Evolutionary conservation across 441 rosid genomes (phyloP), one percentile per base, ranked within the genome.

Genomic region (Breynia disticha): DNA sequence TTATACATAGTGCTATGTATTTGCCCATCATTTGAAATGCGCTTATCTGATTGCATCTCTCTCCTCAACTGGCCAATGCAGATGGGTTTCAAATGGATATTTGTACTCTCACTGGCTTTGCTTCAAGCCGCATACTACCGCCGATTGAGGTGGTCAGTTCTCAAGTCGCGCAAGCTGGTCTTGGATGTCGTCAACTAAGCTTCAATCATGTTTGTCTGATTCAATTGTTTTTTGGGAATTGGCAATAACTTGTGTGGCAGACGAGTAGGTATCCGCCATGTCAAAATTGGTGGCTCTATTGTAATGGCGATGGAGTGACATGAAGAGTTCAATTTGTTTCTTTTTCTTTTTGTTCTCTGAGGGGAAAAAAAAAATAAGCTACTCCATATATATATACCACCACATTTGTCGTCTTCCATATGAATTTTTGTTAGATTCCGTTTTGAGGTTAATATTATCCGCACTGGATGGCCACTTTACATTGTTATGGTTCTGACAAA

Each of bases 51-150:
- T 59, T 42, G 32, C 15, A 19, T 28, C 28, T 57, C 7, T 11
- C n/a, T n/a, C n/a, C n/a, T n/a, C n/a, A n/a, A n/a, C n/a, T n/a
- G 21, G 9, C 55, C 28, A 16, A 12, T 16, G 44, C 82, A 95
- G 99, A 95, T 95, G 99, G 99, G 99, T 50, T 95, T 90, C 68
- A 95, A 95, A 70, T 90, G 99, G 99, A 95, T 95, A 66, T 90
- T 90, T 50, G 81, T 95, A 70, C 82, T 95, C 8, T 87, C 98
- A 17, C 61, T 95, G 63, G 99, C 98, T n/a, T 61, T 95, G 48
- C 95, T 95, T 71, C 99, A 90, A 74, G 97, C 97, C 52, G 98
- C 69, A 11, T 95, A 87, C 49, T 84, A 86, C 68, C 74, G 98
- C 69, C 84, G 99, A 20, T 59, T 90, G 84, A 95, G 37, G 79